These are phyloP conservation scores for Phylloporus sp. DNA, from an alignment of 768 basidiomycete species.

Conservation along the genomic window DNA sequence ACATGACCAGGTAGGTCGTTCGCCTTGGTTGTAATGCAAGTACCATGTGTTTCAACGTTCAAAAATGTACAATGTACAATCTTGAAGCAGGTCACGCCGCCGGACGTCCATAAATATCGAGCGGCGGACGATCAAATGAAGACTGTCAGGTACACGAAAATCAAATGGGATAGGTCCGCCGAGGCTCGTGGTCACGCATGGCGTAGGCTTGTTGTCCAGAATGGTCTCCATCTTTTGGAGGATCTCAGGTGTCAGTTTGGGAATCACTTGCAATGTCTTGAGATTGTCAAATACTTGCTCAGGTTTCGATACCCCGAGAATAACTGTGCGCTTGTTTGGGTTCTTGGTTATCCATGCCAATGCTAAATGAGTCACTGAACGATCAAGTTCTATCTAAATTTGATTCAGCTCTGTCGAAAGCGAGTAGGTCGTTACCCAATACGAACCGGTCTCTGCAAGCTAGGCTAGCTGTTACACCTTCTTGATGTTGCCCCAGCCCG, in stretches of 20 bases:
- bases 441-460: constrained; percentile 37
- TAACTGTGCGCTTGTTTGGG: constrained; percentile 45
- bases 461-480: constrained; percentile 47
- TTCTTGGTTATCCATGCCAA: constrained; percentile 55
- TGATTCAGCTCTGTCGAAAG: background rate
- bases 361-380: constrained; percentile 46
- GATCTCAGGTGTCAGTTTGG: constrained; percentile 51
- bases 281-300: constrained; percentile 49
- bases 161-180: no score
- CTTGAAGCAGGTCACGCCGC: no score
- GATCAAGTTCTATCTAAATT: constrained; percentile 39
- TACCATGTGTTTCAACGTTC: no score
- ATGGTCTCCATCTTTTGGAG: constrained; percentile 50
- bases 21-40: no score
- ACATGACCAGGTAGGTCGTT: no score
- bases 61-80: no score
- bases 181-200: constrained; percentile 27
- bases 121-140: constrained; percentile 24
- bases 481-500: constrained; percentile 43
- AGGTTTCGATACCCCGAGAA: constrained; percentile 46
- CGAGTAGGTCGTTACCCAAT: background rate
- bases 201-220: constrained; percentile 38
- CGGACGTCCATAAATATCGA: constrained; percentile 31
- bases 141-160: constrained; percentile 14
- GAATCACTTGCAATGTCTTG: constrained; percentile 49